Conservation (phyloP, 2,329 filamentous ascomycete genomes). For the Fusarium sp. region DNA sequence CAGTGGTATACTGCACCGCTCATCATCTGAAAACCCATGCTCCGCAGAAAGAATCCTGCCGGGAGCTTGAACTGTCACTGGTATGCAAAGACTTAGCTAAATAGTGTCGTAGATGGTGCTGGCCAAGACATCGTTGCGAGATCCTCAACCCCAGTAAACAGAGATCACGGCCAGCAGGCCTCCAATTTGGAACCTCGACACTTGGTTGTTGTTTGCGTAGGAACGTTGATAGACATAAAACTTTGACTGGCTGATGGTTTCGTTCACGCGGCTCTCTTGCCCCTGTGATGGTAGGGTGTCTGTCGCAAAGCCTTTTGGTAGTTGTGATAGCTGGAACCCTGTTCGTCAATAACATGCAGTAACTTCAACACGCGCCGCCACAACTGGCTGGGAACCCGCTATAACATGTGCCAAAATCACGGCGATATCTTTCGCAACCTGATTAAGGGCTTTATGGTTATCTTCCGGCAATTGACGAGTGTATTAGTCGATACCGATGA, state of each 20-base stretch:
- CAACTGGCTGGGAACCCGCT: constrained; percentile 28
- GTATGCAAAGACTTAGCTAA: not conserved
- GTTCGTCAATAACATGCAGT: constrained; percentile 39
- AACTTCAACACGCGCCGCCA: constrained; percentile 30
- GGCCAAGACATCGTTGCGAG: not conserved
- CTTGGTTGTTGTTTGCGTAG: not conserved
- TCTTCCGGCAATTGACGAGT: constrained; percentile 2
- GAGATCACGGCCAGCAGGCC: not conserved
- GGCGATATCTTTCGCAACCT: not conserved
- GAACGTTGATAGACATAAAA: constrained; percentile 24
- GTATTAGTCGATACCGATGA: constrained; percentile 7
- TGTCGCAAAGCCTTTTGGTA: constrained; percentile 3
- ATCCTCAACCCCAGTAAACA: constrained; percentile 1
- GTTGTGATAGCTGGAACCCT: constrained; percentile 8
- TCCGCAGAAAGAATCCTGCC: too few relatives aligned
- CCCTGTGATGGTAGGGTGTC: not conserved
- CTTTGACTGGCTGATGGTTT: constrained; percentile 24
- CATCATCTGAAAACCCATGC: not conserved
- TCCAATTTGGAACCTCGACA: not conserved
- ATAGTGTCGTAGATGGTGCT: not conserved
- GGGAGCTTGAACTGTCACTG: not conserved
- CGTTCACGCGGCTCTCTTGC: constrained; percentile 6
- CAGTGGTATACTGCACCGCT: not conserved
- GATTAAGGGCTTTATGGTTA: constrained; percentile 3
- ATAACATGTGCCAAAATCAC: not conserved